Evolutionary conservation across 805 yeast species (phyloP).

Genomic region (Zygotorulaspora danielsina): DNA sequence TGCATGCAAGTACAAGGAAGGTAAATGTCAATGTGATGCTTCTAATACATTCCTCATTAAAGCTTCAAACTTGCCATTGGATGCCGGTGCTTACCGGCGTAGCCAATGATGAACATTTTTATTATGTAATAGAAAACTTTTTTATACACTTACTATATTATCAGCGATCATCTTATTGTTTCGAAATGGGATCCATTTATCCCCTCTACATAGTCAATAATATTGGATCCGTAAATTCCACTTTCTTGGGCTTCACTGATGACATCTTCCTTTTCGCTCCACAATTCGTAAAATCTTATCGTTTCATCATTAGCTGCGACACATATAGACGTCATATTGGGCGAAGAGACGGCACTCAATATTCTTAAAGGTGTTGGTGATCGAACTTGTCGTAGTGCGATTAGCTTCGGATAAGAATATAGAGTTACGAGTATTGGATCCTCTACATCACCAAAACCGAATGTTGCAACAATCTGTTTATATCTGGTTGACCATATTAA

Average conservation of each 20-base stretch:
- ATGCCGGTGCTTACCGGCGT: no score
- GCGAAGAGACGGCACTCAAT: conserved; percentile 62
- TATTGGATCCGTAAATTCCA: conserved; percentile 52
- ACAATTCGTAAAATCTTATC: conserved; percentile 66
- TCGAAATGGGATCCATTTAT: conserved; percentile 26
- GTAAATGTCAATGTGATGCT: no score
- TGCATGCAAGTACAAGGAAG: no score
- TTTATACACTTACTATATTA: no score
- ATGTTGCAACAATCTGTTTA: conserved; percentile 70
- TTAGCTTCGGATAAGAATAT: conserved; percentile 65
- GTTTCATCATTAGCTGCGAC: conserved; percentile 78
- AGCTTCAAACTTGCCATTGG: no score
- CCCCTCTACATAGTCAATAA: conserved; percentile 59
- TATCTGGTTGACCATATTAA: conserved; percentile 65
- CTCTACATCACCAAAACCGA: conserved; percentile 65
- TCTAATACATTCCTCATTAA: no score
- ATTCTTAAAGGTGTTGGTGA: conserved; percentile 53
- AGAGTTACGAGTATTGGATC: conserved; percentile 52
- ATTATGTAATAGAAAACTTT: no score
- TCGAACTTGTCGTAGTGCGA: conserved; percentile 44
- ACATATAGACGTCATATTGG: conserved; percentile 58
- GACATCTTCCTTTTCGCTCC: conserved; percentile 46
- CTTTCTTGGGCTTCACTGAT: conserved; percentile 39
- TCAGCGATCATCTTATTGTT: conserved; percentile 11
- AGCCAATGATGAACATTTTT: no score